phyloP scores from a whole-genome alignment of 139 green algal genomes.

The Volvox africanus region DNA sequence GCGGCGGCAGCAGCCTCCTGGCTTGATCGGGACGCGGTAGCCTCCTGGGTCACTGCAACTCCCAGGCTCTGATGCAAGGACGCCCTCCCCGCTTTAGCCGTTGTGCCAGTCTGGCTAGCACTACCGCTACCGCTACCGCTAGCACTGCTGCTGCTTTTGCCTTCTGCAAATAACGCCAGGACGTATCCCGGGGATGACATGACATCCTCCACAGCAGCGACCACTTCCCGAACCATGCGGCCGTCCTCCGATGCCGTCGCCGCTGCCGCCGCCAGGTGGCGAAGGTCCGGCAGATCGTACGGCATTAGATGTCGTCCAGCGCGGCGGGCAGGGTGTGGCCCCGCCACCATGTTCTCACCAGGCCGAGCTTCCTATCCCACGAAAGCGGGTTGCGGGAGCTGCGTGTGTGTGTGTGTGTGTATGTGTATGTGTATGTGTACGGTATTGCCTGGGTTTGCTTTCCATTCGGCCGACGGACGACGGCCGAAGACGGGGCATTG shows the following conservation, averaged over 20 bases:
- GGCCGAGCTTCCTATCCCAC: neutral
- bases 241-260: neutral
- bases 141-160: neutral
- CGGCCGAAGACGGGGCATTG: no score
- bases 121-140: no score
- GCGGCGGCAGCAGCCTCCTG: neutral
- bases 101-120: no score
- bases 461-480: no score
- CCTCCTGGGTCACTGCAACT: no score
- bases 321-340: neutral
- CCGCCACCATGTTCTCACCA: neutral
- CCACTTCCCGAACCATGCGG: slow-evolving; percentile 1
- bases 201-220: slow-evolving; percentile 53
- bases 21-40: neutral
- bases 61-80: no score
- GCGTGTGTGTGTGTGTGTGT: no score
- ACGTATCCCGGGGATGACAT: slow-evolving; percentile 59
- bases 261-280: slow-evolving; percentile 15
- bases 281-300: slow-evolving; percentile 46
- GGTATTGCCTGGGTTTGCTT: no score
- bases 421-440: no score
- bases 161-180: neutral
- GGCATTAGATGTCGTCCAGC: neutral
- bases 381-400: neutral
- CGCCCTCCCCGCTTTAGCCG: no score